A percentile compares a stretch with the other conserved stretches of the same genome.
Evolutionary conservation across 2,329 filamentous ascomycete species (phyloP).

Genomic region (Cercospora sesami): DNA sequence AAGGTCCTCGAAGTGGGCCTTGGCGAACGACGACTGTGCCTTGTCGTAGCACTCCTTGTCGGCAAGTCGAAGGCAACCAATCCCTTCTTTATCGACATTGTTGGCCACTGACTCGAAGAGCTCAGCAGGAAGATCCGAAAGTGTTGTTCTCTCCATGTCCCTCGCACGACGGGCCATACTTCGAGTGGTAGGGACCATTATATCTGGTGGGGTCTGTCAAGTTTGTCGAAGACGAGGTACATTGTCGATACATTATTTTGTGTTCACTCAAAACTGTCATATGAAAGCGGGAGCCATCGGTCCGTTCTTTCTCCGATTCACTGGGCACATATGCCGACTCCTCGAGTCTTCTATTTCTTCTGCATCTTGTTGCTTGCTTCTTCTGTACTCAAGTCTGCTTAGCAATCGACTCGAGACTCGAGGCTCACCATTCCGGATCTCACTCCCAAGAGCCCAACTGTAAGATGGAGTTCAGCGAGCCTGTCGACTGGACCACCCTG

Average conservation of each 20-base stretch:
- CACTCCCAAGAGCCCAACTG: neutral
- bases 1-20: neutral
- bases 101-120: neutral
- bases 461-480: neutral
- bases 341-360: neutral
- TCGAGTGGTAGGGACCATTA: neutral
- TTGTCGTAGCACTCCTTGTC: neutral
- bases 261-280: neutral
- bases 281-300: neutral
- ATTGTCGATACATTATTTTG: neutral
- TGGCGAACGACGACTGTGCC: neutral
- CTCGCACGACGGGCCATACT: neutral
- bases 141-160: neutral
- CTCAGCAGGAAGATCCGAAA: neutral
- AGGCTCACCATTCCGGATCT: neutral
- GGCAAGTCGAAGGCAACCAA: neutral
- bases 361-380: neutral
- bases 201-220: neutral
- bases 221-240: neutral
- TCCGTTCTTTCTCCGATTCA: neutral
- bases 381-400: neutral
- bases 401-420: neutral
- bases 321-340: neutral
- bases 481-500: neutral
- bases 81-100: neutral